Evolutionary conservation across 1,284 basidiomycete genomes (phyloP).

Genomic region (Rhodotorula sp.): DNA sequence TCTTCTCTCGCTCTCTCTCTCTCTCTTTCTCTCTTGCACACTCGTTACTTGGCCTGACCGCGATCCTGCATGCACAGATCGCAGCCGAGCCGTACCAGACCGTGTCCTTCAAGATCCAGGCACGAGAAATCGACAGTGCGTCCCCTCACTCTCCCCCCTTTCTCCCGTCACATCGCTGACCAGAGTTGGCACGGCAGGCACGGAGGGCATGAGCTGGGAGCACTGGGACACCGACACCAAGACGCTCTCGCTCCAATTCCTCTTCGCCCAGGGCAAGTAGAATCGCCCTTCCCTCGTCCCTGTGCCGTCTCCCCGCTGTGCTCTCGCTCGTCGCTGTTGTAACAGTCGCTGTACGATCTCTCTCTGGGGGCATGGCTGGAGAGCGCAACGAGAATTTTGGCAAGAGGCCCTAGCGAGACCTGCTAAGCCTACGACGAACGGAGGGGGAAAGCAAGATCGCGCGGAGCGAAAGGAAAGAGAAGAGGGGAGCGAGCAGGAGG

Average conservation of each 20-base stretch:
- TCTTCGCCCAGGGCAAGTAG: conserved; percentile 23
- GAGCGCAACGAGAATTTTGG: neutral
- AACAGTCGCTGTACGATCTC: neutral
- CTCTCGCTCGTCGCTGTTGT: neutral
- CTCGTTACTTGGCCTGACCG: neutral
- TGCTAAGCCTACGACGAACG: no score
- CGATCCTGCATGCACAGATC: conserved; percentile 60
- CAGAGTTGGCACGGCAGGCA: conserved; percentile 50
- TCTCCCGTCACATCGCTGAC: neutral
- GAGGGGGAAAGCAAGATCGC: no score
- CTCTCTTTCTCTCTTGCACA: neutral
- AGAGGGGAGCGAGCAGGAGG: no score
- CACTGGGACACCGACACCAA: conserved; percentile 97
- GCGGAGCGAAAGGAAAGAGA: neutral
- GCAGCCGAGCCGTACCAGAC: conserved; percentile 99
- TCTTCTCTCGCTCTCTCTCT: neutral
- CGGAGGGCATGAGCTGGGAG: conserved; percentile 93
- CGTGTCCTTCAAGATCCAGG: conserved; percentile 95
- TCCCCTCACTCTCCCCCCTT: neutral
- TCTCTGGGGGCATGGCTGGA: no score
- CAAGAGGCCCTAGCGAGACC: neutral
- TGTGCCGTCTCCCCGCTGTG: no score
- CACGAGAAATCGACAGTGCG: conserved; percentile 83
- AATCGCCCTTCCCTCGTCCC: neutral
- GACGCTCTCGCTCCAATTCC: conserved; percentile 56